Conservation (phyloP, 495 filamentous ascomycete species). For the Chaetomium cochliodes region DNA sequence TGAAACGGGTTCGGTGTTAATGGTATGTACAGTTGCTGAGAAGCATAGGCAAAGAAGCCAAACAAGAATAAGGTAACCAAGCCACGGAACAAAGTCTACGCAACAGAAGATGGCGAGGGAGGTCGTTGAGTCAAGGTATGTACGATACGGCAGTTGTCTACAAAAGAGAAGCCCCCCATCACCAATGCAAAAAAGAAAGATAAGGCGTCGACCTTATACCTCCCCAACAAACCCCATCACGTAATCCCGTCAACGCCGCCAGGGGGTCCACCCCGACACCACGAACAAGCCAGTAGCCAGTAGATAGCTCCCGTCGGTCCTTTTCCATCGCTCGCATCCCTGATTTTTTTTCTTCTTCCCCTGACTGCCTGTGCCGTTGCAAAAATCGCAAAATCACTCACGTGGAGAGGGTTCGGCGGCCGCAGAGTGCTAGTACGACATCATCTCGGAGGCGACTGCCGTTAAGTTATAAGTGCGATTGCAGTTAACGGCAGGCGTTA, state of each 20-base stretch:
- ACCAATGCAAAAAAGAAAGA: neutral
- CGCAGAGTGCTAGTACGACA: neutral
- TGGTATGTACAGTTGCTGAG: neutral
- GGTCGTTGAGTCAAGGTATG: neutral
- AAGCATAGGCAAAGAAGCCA: too few species aligned
- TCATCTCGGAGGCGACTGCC: conserved; percentile 25
- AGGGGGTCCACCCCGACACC: neutral
- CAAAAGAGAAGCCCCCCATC: neutral
- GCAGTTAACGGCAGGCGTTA: conserved; percentile 30
- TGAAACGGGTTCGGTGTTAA: neutral
- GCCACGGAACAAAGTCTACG: too few species aligned
- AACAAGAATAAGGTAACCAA: too few species aligned
- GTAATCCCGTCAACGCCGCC: conserved; percentile 1
- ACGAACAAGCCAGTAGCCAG: neutral
- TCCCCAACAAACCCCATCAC: neutral
- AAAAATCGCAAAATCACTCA: conserved; percentile 19
- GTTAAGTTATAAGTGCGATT: conserved; percentile 31
- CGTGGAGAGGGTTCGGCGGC: neutral
- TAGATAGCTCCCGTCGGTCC: conserved; percentile 16
- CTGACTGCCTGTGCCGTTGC: neutral
- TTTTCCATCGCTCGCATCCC: conserved; percentile 13
- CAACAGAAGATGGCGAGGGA: too few species aligned
- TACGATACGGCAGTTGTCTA: too few species aligned
- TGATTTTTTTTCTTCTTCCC: neutral
- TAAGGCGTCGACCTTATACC: conserved; percentile 9